Evolutionary conservation across 2,329 filamentous ascomycete species (phyloP).

Genomic region (Lithohypha guttulata): DNA sequence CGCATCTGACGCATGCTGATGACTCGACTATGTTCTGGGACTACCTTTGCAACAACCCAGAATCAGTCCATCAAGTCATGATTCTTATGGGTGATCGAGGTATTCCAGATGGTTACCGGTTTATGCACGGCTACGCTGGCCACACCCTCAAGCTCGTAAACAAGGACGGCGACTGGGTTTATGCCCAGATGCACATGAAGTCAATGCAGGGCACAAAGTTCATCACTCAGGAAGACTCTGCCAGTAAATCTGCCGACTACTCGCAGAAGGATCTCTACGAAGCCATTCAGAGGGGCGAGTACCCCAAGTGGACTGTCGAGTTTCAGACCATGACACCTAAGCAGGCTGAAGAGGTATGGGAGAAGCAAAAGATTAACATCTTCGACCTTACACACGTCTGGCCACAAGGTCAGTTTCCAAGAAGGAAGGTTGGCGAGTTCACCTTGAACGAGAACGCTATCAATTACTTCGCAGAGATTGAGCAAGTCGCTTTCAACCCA

Average conservation of each 20-base stretch:
- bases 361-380: conserved; percentile 47
- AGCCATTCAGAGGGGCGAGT: conserved; percentile 44
- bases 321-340: conserved; percentile 44
- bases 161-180: conserved; percentile 44
- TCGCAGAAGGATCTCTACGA: conserved; percentile 43
- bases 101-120: conserved; percentile 44
- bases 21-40: conserved; percentile 29
- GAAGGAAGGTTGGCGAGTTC: conserved; percentile 44
- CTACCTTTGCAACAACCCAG: conserved; percentile 44
- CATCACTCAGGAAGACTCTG: conserved; percentile 42
- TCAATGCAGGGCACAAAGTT: conserved; percentile 42
- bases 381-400: conserved; percentile 46
- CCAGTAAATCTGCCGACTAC: conserved; percentile 42
- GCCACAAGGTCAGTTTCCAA: conserved; percentile 43
- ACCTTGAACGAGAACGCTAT: conserved; percentile 44
- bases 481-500: conserved; percentile 60
- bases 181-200: conserved; percentile 44
- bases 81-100: conserved; percentile 45
- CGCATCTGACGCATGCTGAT: conserved; percentile 36
- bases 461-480: conserved; percentile 56
- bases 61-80: conserved; percentile 45
- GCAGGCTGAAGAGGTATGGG: conserved; percentile 57
- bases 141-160: conserved; percentile 46
- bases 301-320: conserved; percentile 40
- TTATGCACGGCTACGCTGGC: conserved; percentile 45